Conservation (phyloP, 1,284 basidiomycete genomes). For the Termitomyces sp. region DNA sequence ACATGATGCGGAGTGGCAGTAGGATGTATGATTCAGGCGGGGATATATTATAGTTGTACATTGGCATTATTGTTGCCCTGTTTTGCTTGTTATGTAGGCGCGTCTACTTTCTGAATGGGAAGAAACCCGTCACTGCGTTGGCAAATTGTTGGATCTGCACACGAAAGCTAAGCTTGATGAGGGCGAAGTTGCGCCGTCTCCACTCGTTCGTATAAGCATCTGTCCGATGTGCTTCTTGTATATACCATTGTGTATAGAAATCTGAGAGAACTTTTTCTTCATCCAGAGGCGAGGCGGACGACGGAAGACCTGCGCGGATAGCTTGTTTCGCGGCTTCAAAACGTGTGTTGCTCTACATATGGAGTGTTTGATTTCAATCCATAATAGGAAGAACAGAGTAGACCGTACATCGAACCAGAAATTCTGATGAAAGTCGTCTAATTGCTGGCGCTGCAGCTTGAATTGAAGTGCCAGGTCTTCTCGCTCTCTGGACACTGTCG, state of each 20-base stretch:
- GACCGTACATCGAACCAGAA: constrained; percentile 77
- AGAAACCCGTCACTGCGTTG: constrained; percentile 20
- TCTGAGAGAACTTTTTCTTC: constrained; percentile 62
- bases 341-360: constrained; percentile 60
- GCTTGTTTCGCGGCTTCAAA: constrained; percentile 62
- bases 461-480: constrained; percentile 56
- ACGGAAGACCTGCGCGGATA: constrained; percentile 52
- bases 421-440: constrained; percentile 66
- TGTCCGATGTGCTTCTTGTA: constrained; percentile 55
- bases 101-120: constrained; percentile 8
- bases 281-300: constrained; percentile 41
- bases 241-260: constrained; percentile 68
- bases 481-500: constrained; percentile 24
- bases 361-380: constrained; percentile 3
- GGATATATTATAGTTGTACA: constrained; percentile 14
- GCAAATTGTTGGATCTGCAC: constrained; percentile 42
- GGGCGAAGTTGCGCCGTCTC: constrained; percentile 51
- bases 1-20: constrained; percentile 36
- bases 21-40: constrained; percentile 13
- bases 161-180: constrained; percentile 49
- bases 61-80: neutral
- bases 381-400: neutral
- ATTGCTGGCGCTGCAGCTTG: constrained; percentile 59
- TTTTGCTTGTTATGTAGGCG: neutral
- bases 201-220: constrained; percentile 58